Percentiles rank a stretch among this genome's conserved stretches.
These are phyloP conservation scores for Takakia lepidozioides DNA, from an alignment of 225 moss, liverwort and hornwort species.

Conservation along the genomic window DNA sequence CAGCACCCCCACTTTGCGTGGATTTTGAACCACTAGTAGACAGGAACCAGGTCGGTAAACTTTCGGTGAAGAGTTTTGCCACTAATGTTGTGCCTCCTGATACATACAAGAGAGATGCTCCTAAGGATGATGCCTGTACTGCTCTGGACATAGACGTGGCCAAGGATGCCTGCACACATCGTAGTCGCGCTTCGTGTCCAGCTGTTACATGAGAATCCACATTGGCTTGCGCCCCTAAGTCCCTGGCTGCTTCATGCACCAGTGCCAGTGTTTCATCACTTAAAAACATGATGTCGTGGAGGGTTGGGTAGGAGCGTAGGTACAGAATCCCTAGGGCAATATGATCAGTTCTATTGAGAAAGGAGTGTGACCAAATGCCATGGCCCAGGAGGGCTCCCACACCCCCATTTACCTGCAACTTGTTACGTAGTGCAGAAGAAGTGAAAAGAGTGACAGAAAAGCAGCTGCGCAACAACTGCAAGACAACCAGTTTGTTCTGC, in stretches of 20 bases:
- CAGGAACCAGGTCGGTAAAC: constrained; percentile 84
- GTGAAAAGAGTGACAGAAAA: constrained; percentile 61
- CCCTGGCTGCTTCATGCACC: constrained; percentile 67
- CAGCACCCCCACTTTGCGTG: constrained; percentile 38
- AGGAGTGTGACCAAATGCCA: constrained; percentile 27
- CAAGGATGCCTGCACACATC: constrained; percentile 52
- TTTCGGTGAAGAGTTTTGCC: constrained; percentile 63
- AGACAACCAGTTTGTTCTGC: constrained; percentile 60
- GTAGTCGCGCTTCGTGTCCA: constrained; percentile 25
- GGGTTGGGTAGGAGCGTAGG: constrained; percentile 45
- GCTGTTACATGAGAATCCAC: constrained; percentile 11
- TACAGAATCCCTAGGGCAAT: constrained; percentile 67
- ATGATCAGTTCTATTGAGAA: constrained; percentile 17
- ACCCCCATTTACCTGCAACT: constrained; percentile 63
- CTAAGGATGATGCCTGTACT: constrained; percentile 64
- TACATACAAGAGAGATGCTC: constrained; percentile 68
- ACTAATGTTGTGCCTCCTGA: constrained; percentile 82
- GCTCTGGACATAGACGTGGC: constrained; percentile 53
- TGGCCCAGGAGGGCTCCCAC: constrained; percentile 83
- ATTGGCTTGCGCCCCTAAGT: constrained; percentile 27
- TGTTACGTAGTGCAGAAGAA: constrained; percentile 40
- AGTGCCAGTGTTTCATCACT: constrained; percentile 71
- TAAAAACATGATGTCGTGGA: constrained; percentile 91
- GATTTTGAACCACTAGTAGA: constrained; percentile 43
- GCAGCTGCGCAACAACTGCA: constrained; percentile 70